Base-by-base conservation (phyloP, 2,329 filamentous ascomycete species). In the Teratosphaeria nubilosa region DNA sequence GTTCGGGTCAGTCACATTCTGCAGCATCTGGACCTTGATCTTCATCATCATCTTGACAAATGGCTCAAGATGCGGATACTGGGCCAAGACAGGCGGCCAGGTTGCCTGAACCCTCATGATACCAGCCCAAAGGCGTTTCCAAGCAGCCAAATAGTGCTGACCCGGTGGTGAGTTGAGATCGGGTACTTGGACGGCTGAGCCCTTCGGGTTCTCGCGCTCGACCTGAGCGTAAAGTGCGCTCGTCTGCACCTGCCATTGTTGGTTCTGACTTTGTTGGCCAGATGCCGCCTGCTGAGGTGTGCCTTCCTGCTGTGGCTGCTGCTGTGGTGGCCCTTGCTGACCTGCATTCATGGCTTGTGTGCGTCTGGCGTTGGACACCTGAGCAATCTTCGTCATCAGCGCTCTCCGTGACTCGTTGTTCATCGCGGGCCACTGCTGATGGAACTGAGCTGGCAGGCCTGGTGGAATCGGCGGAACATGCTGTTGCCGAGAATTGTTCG, bases 381-480 rank as follows among this genome's bases (percentile, higher is more conserved):
- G 62, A 55, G 59, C 66, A 62, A 32, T 62, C 56, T 57, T 66
- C 58, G 55, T 62, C 58, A 56, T 64, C 54, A 65, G 63, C 52
- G 52, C 34, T 50, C 63, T 59, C 24, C 60, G 61, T 41, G 64
- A 54, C 32, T 62, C 58, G 7, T 64, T 63, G 7, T 64, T 58
- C 59, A 70, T 63, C 10, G 64, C 60, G 16, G 60, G 56, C 30
- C 70, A 32, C 51, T 69, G 65, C 27, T 70, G 63, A 41, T 61
- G 51, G 27, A 48, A 48, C 20, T 48, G 41, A 22, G 41, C 16
- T 20, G 41, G 41, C 20, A 48, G 20, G n/a, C 41, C 41, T 22
- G 41, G 20, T 24, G 41, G 41, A 20, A 48, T 48, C 37, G 57
- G 59, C 30, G 48, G 51, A 9, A 30, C 53, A 20, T 22, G 56